Percentiles rank a stretch among this genome's conserved stretches.
Conservation (phyloP, 129 eudicot genomes). For the Gnaphalium uliginosum region DNA sequence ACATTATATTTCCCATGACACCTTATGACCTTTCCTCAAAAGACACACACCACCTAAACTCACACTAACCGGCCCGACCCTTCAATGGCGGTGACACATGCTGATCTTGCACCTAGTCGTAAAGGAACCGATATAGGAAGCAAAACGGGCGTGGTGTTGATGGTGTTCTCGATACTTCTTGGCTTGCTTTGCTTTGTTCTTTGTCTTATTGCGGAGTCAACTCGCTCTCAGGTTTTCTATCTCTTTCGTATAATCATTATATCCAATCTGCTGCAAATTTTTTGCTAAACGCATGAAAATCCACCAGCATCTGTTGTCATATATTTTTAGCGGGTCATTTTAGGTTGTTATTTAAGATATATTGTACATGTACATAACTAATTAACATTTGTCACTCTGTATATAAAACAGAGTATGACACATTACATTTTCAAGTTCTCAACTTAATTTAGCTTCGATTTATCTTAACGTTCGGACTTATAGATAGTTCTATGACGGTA, state of each 20-base stretch:
- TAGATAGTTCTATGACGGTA: neutral
- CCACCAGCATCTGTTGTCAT: neutral
- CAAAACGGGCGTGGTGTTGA: constrained; percentile 67
- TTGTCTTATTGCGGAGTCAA: constrained; percentile 82
- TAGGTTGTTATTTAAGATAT: no score
- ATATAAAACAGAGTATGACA: neutral
- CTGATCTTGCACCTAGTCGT: constrained; percentile 73
- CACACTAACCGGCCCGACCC: neutral
- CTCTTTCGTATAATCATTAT: neutral
- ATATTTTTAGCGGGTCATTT: neutral
- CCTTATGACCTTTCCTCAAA: constrained; percentile 3
- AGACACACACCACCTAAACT: constrained; percentile 9
- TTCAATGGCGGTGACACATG: constrained; percentile 81
- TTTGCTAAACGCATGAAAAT: neutral
- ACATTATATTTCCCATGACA: constrained; percentile 14
- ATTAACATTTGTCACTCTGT: neutral
- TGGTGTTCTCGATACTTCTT: constrained; percentile 57
- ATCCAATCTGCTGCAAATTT: neutral
- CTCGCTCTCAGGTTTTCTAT: constrained; percentile 72
- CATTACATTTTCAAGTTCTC: neutral
- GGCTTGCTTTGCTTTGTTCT: constrained; percentile 88
- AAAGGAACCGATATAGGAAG: constrained; percentile 52
- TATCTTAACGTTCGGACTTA: neutral
- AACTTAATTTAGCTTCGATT: neutral
- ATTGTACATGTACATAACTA: neutral